Percentiles rank a stretch among this genome's conserved stretches.
These are phyloP conservation scores for Diaporthe sp. DNA, from an alignment of 2,329 filamentous ascomycete species.

Conservation along the genomic window DNA sequence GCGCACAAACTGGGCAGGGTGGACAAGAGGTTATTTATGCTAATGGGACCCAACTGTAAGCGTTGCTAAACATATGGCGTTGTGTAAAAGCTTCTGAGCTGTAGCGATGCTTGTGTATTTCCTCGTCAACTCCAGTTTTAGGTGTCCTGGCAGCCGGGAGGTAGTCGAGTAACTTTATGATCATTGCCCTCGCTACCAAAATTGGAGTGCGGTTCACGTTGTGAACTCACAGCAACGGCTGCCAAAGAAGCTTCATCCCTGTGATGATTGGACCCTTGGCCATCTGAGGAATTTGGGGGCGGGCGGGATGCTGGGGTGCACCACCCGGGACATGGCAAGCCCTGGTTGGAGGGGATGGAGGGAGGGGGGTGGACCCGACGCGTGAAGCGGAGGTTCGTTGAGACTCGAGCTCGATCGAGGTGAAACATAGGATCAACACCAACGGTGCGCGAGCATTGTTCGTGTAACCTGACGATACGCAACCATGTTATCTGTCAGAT, in stretches of 20 bases:
- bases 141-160: neutral
- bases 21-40: neutral
- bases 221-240: neutral
- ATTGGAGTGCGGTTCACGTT: neutral
- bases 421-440: constrained; percentile 10
- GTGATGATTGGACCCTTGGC: constrained; percentile 2
- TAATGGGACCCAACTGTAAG: neutral
- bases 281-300: constrained; percentile 5
- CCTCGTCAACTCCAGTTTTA: neutral
- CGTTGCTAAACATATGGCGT: neutral
- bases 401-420: constrained; percentile 22
- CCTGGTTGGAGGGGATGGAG: neutral
- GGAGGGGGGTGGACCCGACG: neutral
- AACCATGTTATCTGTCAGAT: neutral
- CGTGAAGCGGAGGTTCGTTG: constrained; percentile 13
- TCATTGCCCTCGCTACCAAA: neutral
- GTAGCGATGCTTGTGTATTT: neutral
- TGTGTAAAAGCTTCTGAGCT: neutral
- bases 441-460: neutral
- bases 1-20: neutral
- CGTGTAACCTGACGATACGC: neutral
- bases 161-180: neutral
- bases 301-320: neutral
- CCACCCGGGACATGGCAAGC: constrained; percentile 22
- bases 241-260: constrained; percentile 26